A percentile compares a stretch with the other conserved stretches of the same genome.
phyloP scores from a whole-genome alignment of 2,329 filamentous ascomycete genomes.

The Polytolypa hystricis region DNA sequence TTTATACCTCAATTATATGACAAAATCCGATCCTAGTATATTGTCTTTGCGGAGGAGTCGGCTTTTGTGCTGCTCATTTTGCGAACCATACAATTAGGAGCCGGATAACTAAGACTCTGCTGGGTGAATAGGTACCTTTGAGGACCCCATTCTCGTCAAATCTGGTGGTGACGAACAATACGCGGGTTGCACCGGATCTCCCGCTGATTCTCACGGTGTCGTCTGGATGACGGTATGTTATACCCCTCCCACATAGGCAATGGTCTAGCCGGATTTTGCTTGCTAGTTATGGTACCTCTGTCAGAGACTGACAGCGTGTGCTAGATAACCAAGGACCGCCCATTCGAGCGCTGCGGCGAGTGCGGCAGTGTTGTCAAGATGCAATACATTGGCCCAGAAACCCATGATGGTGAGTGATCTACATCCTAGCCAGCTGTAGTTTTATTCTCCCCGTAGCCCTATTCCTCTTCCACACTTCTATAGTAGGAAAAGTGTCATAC shows the following conservation, averaged over 20 bases:
- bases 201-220: constrained; percentile 81
- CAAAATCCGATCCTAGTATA: too few species aligned
- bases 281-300: too few species aligned
- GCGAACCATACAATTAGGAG: too few species aligned
- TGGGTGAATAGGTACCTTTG: constrained; percentile 77
- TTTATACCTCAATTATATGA: too few species aligned
- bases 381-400: constrained; percentile 81
- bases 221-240: constrained; percentile 74
- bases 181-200: constrained; percentile 87
- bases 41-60: too few species aligned
- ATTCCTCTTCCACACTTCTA: too few species aligned
- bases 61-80: too few species aligned
- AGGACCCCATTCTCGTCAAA: constrained; percentile 82
- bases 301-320: neutral
- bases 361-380: constrained; percentile 97
- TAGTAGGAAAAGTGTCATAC: too few species aligned
- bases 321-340: constrained; percentile 71
- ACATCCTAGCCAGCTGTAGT: too few species aligned
- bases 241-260: too few species aligned
- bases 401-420: constrained; percentile 44
- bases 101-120: too few species aligned
- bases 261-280: too few species aligned
- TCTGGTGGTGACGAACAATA: constrained; percentile 95
- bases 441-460: neutral
- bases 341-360: constrained; percentile 89